Evolutionary conservation across 352 stramenopile genomes (phyloP), one percentile per base, ranked within the genome.

Genomic region (Phytophthora lateralis): DNA sequence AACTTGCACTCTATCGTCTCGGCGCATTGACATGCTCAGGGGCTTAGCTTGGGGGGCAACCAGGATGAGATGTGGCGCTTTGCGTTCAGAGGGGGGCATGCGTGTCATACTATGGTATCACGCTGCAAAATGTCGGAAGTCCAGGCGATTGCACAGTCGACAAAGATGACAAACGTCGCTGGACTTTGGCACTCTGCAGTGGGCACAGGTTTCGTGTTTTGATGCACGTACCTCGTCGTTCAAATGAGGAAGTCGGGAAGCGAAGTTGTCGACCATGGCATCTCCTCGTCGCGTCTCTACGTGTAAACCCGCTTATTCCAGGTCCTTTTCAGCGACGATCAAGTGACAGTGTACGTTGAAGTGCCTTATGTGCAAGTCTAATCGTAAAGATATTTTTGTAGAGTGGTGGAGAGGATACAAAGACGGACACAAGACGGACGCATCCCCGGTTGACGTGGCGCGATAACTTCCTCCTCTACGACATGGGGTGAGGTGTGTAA

Each of bases 371-470:
- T 45, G 29, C n/a, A 10, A 60, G 62, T 61, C 56, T 38, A 20
- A 71, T 68, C 63, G 45, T 60, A 64, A 45, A 21, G 53, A 67
- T 62, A 60, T 52, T 62, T 65, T 66, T 62, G 15, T 64, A 59
- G 48, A 62, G 63, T 26, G 54, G 56, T 24, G 34, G 20, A 14
- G 3, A 24, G 11, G 34, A 50, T 69, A 39, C 52, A 70, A 46
- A 17, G 46, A 68, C n/a, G 51, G 57, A 60, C 45, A 38, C 24
- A 17, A 44, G 6, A 18, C 6, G 7, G 38, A 56, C 26, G 30
- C 60, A 61, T 63, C 53, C 37, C 34, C 9, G 21, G 46, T 69
- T 60, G 54, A 69, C 46, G 61, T 69, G 26, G 46, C 41, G 27
- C 61, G 46, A 26, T 62, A n/a, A 42, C 51, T 64, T 39, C 27